phyloP scores from a whole-genome alignment of 768 basidiomycete genomes.

The Calocybe indica region DNA sequence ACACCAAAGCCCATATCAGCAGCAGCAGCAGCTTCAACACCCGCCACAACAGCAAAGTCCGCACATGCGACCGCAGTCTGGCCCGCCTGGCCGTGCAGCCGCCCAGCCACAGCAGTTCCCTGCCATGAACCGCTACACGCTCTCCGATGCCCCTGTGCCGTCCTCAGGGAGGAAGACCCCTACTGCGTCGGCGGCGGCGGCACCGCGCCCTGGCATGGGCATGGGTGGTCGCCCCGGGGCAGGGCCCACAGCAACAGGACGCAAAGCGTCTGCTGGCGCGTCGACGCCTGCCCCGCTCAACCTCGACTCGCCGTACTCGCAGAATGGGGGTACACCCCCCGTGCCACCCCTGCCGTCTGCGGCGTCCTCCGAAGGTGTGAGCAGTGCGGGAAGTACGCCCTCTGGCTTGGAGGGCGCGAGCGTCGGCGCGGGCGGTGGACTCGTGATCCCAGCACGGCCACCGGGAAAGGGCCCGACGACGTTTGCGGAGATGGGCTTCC shows the following conservation, averaged over 20 bases:
- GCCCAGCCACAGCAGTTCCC: conserved; percentile 22
- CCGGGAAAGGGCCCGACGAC: conserved; percentile 52
- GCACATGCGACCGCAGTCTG: neutral
- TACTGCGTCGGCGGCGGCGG: conserved; percentile 3
- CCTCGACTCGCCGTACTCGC: no score
- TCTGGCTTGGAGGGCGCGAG: neutral
- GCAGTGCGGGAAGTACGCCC: neutral
- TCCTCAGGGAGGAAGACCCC: conserved; percentile 2
- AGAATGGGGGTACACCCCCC: no score
- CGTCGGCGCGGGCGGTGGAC: conserved; percentile 12
- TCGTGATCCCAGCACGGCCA: conserved; percentile 15
- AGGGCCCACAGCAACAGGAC: conserved; percentile 6
- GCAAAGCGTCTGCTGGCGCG: neutral
- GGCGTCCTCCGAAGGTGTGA: no score
- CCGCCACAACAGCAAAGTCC: conserved; percentile 3
- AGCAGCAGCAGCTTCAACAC: conserved; percentile 11
- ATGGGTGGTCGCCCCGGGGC: conserved; percentile 10
- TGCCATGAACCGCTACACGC: conserved; percentile 39
- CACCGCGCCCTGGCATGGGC: conserved; percentile 10
- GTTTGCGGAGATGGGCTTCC: conserved; percentile 93
- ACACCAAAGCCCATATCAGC: conserved; percentile 6
- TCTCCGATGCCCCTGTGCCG: conserved; percentile 32
- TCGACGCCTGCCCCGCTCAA: neutral
- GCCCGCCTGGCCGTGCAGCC: neutral
- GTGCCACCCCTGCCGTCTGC: no score